Conservation (phyloP, 1,139 yeast genomes). For the Blastobotrys apis region DNA sequence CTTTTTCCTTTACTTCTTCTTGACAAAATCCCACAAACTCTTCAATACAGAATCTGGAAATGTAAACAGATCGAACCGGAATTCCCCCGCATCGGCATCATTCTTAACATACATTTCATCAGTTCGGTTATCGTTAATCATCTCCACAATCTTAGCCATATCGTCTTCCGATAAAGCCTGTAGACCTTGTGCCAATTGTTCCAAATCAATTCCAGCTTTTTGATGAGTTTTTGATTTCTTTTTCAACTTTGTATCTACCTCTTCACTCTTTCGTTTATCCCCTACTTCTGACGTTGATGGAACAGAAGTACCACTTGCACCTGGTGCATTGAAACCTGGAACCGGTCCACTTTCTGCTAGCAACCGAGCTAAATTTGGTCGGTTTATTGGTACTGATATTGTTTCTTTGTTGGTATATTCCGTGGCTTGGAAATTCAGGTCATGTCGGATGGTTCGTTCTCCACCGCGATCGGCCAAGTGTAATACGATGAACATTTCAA, state of each 20-base stretch:
- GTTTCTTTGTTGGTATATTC: constrained; percentile 74
- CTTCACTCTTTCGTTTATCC: constrained; percentile 42
- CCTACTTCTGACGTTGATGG: constrained; percentile 25
- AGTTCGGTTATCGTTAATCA: constrained; percentile 95
- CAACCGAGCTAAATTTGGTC: constrained; percentile 67
- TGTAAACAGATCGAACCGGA: constrained; percentile 92
- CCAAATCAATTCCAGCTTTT: constrained; percentile 62
- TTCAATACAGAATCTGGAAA: constrained; percentile 87
- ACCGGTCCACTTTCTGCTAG: constrained; percentile 80
- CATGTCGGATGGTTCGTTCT: constrained; percentile 81
- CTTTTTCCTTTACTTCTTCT: constrained; percentile 42
- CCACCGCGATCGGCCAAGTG: constrained; percentile 83
- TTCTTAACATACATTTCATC: constrained; percentile 94
- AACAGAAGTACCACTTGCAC: constrained; percentile 17
- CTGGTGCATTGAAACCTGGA: constrained; percentile 44
- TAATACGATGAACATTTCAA: constrained; percentile 77
- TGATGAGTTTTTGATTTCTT: constrained; percentile 67
- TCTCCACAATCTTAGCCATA: constrained; percentile 88
- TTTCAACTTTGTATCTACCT: constrained; percentile 31
- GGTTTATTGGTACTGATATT: constrained; percentile 69
- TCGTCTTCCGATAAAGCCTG: constrained; percentile 90
- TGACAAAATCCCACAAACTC: constrained; percentile 92
- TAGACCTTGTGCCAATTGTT: constrained; percentile 83
- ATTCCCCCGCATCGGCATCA: constrained; percentile 95
- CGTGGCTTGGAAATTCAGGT: constrained; percentile 77